Percentiles rank a stretch among this genome's conserved stretches.
These are phyloP conservation scores for Boletus vinaceobasis DNA, from an alignment of 768 basidiomycete genomes.

Conservation along the genomic window DNA sequence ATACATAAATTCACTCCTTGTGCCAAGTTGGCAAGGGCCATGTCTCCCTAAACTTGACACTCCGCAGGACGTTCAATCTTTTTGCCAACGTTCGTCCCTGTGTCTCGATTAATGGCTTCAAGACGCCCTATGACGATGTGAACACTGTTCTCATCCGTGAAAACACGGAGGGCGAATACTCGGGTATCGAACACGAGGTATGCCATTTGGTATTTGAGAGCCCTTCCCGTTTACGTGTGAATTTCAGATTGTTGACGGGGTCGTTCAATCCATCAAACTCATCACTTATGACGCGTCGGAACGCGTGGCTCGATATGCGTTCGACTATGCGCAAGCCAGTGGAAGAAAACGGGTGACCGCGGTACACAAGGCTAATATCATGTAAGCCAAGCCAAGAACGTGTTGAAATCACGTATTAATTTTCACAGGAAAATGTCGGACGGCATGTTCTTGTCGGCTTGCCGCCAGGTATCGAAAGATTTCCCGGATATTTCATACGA, in stretches of 20 bases:
- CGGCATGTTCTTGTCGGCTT: conserved; percentile 98
- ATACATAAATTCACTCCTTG: conserved; percentile 11
- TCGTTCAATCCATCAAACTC: conserved; percentile 98
- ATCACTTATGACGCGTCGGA: conserved; percentile 99
- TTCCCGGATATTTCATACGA: conserved; percentile 93
- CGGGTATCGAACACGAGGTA: conserved; percentile 99
- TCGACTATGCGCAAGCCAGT: conserved; percentile 90
- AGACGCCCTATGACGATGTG: conserved; percentile 97
- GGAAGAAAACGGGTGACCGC: conserved; percentile 93
- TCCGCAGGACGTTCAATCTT: conserved; percentile 95
- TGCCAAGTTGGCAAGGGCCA: conserved; percentile 94
- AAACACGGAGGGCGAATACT: conserved; percentile 99
- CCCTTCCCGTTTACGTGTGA: conserved; percentile 11
- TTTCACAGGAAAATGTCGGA: conserved; percentile 95
- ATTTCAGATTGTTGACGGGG: conserved; percentile 86
- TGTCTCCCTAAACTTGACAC: conserved; percentile 94
- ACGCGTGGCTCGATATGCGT: conserved; percentile 97
- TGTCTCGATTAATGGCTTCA: conserved; percentile 92
- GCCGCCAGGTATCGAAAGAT: conserved; percentile 92
- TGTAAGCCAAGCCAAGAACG: conserved; percentile 49
- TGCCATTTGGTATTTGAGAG: conserved; percentile 10
- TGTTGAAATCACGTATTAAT: conserved; percentile 12
- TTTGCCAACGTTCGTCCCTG: conserved; percentile 99
- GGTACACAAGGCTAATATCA: conserved; percentile 99
- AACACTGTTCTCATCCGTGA: conserved; percentile 98